Conservation (phyloP, 2,329 filamentous ascomycete genomes). For the Aspergillus transmontanensis region DNA sequence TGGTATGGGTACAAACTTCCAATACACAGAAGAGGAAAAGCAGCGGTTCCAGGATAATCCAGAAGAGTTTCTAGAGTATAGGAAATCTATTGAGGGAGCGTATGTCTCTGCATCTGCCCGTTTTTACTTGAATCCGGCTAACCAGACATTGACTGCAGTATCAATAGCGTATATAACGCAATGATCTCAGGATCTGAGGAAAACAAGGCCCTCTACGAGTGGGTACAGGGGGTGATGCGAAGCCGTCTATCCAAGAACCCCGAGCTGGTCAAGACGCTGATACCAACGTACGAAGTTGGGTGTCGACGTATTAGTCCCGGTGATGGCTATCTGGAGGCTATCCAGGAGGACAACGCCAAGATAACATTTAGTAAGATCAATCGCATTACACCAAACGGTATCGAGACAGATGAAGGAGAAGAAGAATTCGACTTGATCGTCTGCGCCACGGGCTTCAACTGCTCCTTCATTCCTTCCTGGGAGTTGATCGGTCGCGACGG, state of each 20-base stretch:
- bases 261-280: slow-evolving; percentile 24
- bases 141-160: slow-evolving; percentile 1
- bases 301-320: slow-evolving; percentile 34
- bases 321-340: slow-evolving; percentile 31
- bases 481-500: slow-evolving; percentile 34
- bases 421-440: slow-evolving; percentile 34
- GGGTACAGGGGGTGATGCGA: slow-evolving; percentile 19
- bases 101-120: neutral
- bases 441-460: slow-evolving; percentile 47
- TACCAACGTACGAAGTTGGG: slow-evolving; percentile 27
- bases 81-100: slow-evolving; percentile 27
- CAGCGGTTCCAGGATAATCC: slow-evolving; percentile 21
- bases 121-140: neutral
- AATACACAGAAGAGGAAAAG: slow-evolving; percentile 28
- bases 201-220: slow-evolving; percentile 8
- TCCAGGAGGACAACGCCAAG: slow-evolving; percentile 27
- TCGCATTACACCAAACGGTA: slow-evolving; percentile 23
- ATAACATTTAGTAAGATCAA: slow-evolving; percentile 25
- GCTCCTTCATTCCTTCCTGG: slow-evolving; percentile 40
- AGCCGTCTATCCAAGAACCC: slow-evolving; percentile 20
- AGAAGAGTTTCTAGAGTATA: slow-evolving; percentile 19
- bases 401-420: slow-evolving; percentile 20
- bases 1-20: slow-evolving; percentile 24
- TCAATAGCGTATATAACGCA: slow-evolving; percentile 17
- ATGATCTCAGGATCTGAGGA: slow-evolving; percentile 18